Evolutionary conservation across 768 basidiomycete genomes (phyloP).

Genomic region (Collybiopsis luxurians): DNA sequence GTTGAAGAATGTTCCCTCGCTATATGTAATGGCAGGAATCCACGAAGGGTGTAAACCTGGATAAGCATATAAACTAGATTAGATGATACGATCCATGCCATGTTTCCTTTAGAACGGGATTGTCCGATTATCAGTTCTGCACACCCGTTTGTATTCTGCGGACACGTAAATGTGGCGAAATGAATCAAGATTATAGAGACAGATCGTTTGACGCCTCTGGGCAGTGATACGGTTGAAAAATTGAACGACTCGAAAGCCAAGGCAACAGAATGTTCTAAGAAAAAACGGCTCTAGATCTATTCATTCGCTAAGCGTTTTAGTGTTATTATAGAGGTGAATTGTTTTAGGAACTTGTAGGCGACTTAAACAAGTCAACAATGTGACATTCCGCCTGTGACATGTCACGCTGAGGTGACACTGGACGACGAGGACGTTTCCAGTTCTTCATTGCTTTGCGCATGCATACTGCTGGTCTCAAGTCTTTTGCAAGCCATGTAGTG

Average conservation of each 20-base stretch:
- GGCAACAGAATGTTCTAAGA: no score
- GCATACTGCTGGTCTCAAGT: conserved; percentile 24
- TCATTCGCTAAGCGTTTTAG: no score
- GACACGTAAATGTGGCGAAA: neutral
- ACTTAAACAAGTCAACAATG: no score
- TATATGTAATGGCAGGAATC: conserved; percentile 53
- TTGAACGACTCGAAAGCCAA: no score
- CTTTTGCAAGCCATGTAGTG: conserved; percentile 34
- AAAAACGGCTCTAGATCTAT: no score
- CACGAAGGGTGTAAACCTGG: conserved; percentile 36
- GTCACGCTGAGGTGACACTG: neutral
- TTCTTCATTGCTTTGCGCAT: conserved; percentile 21
- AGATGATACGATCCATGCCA: conserved; percentile 31
- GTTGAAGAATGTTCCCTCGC: conserved; percentile 32
- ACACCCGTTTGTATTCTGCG: conserved; percentile 1
- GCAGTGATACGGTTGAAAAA: no score
- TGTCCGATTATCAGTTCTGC: conserved; percentile 41
- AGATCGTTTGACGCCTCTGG: no score
- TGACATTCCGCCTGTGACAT: neutral
- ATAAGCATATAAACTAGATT: conserved; percentile 40
- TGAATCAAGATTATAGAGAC: neutral
- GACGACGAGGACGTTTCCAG: neutral
- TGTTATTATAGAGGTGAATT: no score
- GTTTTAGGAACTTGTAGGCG: no score
- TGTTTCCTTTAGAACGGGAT: conserved; percentile 39